These are phyloP conservation scores for Pleurotus eryngii DNA, from an alignment of 768 basidiomycete genomes.

Conservation along the genomic window DNA sequence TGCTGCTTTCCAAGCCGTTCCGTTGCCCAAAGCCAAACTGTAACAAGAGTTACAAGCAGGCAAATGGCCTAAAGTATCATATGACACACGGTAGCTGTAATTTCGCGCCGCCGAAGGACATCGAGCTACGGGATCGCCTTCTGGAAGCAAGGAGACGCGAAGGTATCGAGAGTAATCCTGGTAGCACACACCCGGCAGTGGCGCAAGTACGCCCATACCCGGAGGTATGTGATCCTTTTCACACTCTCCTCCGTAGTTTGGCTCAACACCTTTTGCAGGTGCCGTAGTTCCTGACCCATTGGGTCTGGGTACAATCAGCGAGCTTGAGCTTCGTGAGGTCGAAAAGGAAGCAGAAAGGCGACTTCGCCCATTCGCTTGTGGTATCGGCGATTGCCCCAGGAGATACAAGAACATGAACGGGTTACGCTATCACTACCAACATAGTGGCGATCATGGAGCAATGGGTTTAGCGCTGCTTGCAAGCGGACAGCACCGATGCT, in stretches of 20 bases:
- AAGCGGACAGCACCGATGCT: slow-evolving; percentile 62
- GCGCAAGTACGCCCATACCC: slow-evolving; percentile 7
- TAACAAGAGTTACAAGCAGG: slow-evolving; percentile 95
- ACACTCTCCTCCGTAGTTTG: neutral
- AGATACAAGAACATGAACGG: slow-evolving; percentile 99
- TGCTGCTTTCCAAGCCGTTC: slow-evolving; percentile 84
- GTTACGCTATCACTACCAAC: slow-evolving; percentile 92
- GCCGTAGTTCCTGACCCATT: slow-evolving; percentile 2
- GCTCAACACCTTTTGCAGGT: neutral
- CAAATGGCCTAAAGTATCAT: slow-evolving; percentile 93
- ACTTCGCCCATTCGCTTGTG: slow-evolving; percentile 83
- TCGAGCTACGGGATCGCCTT: slow-evolving; percentile 72
- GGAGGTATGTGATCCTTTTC: neutral
- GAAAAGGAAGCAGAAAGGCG: slow-evolving; percentile 84
- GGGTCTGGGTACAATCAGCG: slow-evolving; percentile 48
- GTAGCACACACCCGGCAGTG: slow-evolving; percentile 13
- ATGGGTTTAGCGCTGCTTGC: slow-evolving; percentile 83
- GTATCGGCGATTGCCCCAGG: slow-evolving; percentile 81
- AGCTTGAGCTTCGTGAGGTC: slow-evolving; percentile 65
- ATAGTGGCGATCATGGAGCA: slow-evolving; percentile 92
- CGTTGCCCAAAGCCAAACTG: slow-evolving; percentile 93
- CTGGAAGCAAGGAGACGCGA: slow-evolving; percentile 55
- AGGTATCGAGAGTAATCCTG: slow-evolving; percentile 20
- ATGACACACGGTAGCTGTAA: slow-evolving; percentile 92
- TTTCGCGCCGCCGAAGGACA: slow-evolving; percentile 85